Evolutionary conservation across 2,329 filamentous ascomycete species (phyloP).

Genomic region (Cryphonectria parasitica): DNA sequence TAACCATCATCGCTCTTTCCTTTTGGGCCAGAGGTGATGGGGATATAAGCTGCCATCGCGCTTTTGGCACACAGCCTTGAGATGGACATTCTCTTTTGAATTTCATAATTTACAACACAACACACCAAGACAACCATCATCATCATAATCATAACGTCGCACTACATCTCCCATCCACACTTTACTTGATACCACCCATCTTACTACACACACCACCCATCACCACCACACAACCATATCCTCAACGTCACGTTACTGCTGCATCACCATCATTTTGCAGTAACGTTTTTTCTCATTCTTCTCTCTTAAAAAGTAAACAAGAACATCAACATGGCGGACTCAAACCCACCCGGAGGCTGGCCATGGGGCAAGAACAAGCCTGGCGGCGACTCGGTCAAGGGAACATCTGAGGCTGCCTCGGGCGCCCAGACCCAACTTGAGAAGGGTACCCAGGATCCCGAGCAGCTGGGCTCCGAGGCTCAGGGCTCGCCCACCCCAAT

Average conservation of each 20-base stretch:
- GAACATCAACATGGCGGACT: conserved; percentile 28
- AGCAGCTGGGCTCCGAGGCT: conserved; percentile 15
- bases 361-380: conserved; percentile 32
- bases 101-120: neutral
- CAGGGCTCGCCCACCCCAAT: conserved; percentile 8
- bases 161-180: neutral
- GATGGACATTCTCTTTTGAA: conserved; percentile 2
- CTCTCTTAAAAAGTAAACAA: neutral
- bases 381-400: conserved; percentile 21
- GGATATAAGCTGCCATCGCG: conserved; percentile 30
- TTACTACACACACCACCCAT: neutral
- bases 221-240: neutral
- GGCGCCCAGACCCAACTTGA: conserved; percentile 3
- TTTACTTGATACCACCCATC: neutral
- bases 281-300: neutral
- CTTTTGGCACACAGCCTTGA: conserved; percentile 13
- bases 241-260: neutral
- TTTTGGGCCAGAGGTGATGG: neutral
- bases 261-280: conserved; percentile 10
- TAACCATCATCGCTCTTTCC: neutral
- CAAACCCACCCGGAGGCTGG: conserved; percentile 31
- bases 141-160: neutral
- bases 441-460: conserved; percentile 14
- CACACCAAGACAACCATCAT: neutral
- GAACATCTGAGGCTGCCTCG: conserved; percentile 24